A percentile compares a stretch with the other conserved stretches of the same genome.
Evolutionary conservation across 1,284 basidiomycete species (phyloP).

Genomic region (Ceratobasidium sp.): DNA sequence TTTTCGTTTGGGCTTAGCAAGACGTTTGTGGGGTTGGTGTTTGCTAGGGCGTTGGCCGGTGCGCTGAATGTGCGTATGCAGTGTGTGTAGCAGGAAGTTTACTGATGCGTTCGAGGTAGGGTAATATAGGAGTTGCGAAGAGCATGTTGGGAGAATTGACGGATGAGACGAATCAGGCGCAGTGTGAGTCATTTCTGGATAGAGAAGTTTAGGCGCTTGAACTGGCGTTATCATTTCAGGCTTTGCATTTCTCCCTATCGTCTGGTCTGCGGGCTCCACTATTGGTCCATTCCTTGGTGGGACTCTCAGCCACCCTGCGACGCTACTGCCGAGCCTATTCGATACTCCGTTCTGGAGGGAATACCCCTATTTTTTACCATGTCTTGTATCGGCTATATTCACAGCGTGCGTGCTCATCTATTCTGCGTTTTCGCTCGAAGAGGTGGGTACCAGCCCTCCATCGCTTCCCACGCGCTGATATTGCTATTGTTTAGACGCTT

Average conservation of each 20-base stretch:
- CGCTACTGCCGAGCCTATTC: constrained; percentile 47
- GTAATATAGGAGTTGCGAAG: constrained; percentile 53
- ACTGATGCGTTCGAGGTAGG: background rate
- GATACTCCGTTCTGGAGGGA: constrained; percentile 45
- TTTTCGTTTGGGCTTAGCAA: constrained; percentile 51
- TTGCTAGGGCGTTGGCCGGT: constrained; percentile 51
- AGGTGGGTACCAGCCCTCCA: constrained; percentile 13
- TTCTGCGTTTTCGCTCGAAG: constrained; percentile 19
- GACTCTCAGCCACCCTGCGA: constrained; percentile 46
- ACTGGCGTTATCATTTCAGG: constrained; percentile 38
- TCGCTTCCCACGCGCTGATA: background rate
- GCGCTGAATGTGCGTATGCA: constrained; percentile 48
- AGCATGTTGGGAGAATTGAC: constrained; percentile 50
- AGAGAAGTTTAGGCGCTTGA: background rate
- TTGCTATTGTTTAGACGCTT: background rate
- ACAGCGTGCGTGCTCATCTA: constrained; percentile 1
- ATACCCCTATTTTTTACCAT: constrained; percentile 50
- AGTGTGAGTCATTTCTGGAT: constrained; percentile 39
- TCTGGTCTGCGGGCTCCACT: constrained; percentile 47
- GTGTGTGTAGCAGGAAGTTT: no score
- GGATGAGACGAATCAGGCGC: constrained; percentile 50
- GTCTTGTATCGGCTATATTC: constrained; percentile 39
- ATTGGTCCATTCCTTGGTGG: constrained; percentile 49
- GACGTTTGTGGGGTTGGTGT: constrained; percentile 48
- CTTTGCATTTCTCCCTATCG: constrained; percentile 48